Base-by-base conservation (phyloP, 768 basidiomycete genomes). In the Suillus paluster region DNA sequence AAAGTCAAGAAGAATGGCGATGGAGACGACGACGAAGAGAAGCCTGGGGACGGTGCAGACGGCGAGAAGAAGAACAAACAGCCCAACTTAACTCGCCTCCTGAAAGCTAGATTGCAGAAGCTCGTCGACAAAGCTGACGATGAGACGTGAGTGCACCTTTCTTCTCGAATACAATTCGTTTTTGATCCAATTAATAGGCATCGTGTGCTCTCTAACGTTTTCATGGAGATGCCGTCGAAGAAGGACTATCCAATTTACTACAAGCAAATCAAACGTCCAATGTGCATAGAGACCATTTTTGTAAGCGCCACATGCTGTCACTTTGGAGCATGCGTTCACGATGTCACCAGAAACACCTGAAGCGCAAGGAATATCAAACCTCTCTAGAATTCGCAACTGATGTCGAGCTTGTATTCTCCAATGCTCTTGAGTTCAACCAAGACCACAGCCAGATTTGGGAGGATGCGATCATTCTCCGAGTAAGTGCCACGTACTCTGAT, bases 321-420 rank as follows among this genome's bases (percentile, higher is more conserved):
- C 30, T 42, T 59, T n/a, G 12, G 52, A 57, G 10, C 17, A 34
- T 10, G 9, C 19, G 46, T 64, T 21, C 33, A 65, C 58, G 6
- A 27, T 65, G 17, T 27, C 21, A 36, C 33, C 67, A 98, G 95
- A 89, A 88, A 85, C 86, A 85, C 54, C 79, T 97, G 65, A 89
- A 92, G 70, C 85, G 85, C 60, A 91, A 94, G 71, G 88, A 91
- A 66, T 98, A 97, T 71, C 68, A 71, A 23, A 83, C 80, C 2
- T 77, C 84, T 6, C 79, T 83, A 5, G 88, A 90, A 27, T 97
- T 96, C 69, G 89, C 90, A 48, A 85, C 85, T 10, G 96, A 98
- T 62, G 90, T 96, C 15, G 93, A 95, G 68, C 83, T 95, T 45
- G 90, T 98, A 27, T 97, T 95, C 76, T 84, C 86, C 8, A 98